phyloP scores from a whole-genome alignment of 306 rosid species.

The Prunus davidiana region DNA sequence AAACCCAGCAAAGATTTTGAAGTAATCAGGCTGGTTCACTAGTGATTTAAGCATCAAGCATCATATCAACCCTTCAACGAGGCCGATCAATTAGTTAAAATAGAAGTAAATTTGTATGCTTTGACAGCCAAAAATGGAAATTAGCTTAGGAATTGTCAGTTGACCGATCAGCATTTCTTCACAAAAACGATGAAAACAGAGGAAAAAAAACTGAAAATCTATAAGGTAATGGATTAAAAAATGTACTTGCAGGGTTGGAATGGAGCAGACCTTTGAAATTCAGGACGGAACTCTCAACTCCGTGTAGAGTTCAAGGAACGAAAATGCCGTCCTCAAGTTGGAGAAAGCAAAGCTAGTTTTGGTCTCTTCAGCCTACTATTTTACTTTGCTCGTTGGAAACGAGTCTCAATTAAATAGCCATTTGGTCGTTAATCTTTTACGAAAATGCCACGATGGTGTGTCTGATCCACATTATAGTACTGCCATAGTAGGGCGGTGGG shows the following conservation, averaged over 20 bases:
- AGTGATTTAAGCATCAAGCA: background rate
- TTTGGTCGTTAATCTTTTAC: background rate
- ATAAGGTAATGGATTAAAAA: background rate
- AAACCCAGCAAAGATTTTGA: background rate
- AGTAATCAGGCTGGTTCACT: background rate
- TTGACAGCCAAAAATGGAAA: background rate
- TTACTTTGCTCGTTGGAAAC: background rate
- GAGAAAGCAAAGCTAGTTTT: background rate
- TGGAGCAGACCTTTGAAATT: constrained; percentile 30
- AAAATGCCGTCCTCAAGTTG: background rate
- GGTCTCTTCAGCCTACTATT: background rate
- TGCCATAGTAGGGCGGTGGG: background rate
- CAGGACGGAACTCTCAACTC: constrained; percentile 12
- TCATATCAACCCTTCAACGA: background rate
- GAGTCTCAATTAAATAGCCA: background rate
- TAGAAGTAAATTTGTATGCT: background rate
- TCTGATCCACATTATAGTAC: background rate
- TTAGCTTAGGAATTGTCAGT: background rate
- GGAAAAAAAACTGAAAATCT: background rate
- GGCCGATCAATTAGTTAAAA: background rate
- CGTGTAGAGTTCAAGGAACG: background rate
- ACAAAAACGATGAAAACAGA: background rate
- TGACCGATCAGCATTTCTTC: background rate
- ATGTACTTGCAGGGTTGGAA: background rate
- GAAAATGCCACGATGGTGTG: constrained; percentile 21